Conservation (phyloP, 2,329 filamentous ascomycete genomes). For the Apiospora kogelbergensis region DNA sequence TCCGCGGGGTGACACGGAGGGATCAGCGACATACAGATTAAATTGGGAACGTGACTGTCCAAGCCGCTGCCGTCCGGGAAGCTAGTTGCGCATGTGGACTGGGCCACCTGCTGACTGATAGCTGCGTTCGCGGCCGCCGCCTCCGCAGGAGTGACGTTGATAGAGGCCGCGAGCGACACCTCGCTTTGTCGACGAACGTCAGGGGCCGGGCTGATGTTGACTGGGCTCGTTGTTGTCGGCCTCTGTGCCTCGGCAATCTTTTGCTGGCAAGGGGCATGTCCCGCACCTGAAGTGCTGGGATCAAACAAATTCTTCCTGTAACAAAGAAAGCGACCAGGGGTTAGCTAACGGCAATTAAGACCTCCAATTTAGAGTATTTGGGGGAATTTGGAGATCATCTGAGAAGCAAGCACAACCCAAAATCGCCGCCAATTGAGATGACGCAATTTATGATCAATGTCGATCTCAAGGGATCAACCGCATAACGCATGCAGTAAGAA, state of each 20-base stretch:
- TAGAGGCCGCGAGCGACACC: slow-evolving; percentile 22
- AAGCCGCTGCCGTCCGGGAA: slow-evolving; percentile 24
- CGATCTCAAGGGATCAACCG: neutral
- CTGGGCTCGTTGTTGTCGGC: slow-evolving; percentile 29
- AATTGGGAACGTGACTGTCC: slow-evolving; percentile 47
- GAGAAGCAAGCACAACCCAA: neutral
- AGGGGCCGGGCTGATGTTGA: slow-evolving; percentile 34
- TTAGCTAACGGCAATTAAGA: slow-evolving; percentile 17
- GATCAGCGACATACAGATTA: slow-evolving; percentile 44
- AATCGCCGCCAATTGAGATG: neutral
- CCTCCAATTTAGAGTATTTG: neutral
- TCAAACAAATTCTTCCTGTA: slow-evolving; percentile 33
- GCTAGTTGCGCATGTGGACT: slow-evolving; percentile 10
- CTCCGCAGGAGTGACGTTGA: slow-evolving; percentile 23
- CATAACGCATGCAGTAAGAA: neutral
- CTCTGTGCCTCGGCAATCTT: slow-evolving; percentile 45
- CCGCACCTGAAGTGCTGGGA: slow-evolving; percentile 23
- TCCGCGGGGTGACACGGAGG: slow-evolving; percentile 15
- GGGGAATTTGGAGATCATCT: neutral
- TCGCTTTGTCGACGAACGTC: slow-evolving; percentile 25
- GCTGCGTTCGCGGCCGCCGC: slow-evolving; percentile 25
- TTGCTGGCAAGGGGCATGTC: slow-evolving; percentile 24
- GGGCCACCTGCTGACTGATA: slow-evolving; percentile 12
- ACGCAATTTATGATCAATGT: neutral
- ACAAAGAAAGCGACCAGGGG: slow-evolving; percentile 20